Base-by-base conservation (phyloP, 2,329 filamentous ascomycete genomes). In the Xylaria sp. region DNA sequence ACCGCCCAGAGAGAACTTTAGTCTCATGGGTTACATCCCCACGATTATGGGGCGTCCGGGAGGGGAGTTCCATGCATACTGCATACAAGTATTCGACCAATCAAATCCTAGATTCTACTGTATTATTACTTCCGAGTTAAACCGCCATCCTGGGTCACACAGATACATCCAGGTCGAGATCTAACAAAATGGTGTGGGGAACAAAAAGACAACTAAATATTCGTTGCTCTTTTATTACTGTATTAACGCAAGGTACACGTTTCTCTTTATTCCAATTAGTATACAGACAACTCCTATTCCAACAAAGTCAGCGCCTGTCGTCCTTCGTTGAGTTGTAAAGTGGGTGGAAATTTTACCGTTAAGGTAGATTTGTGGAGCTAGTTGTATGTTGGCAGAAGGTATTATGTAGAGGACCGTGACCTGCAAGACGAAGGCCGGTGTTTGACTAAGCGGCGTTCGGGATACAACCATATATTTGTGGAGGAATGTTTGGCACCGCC, bases 361-460 rank as follows among this genome's bases (percentile, higher is more conserved):
- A 47, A 47, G 27, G 18, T 23, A 35, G 32, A 35, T 21, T 8
- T 2, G 18, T 35, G 18, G 21, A 37, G 5, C 5, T 5, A 57
- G n/a, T 12, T 4, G 35, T 27, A 42, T 18, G 35, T n/a, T 25
- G 18, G 35, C 21, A 16, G 16, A 8, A 18, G 40, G 16, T 53
- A 53, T 23, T 54, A 53, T 53, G n/a, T 25, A 27, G 10, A 54
- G 48, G 50, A 10, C 29, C n/a, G 35, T 44, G 59, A 42, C 48
- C 48, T 48, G 57, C 63, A 60, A 42, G 23, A 40, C 37, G 21
- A 60, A 57, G 40, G 55, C 50, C 32, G 23, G 29, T 40, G 32
- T 47, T 60, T n/a, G 32, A 35, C 35, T 35, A n/a, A 27, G 27
- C 29, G 32, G 44, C 25, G 27, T 21, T 62, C 55, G 37, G 57